Evolutionary conservation across 1,284 basidiomycete genomes (phyloP).

Genomic region (Austroboletus niveus): DNA sequence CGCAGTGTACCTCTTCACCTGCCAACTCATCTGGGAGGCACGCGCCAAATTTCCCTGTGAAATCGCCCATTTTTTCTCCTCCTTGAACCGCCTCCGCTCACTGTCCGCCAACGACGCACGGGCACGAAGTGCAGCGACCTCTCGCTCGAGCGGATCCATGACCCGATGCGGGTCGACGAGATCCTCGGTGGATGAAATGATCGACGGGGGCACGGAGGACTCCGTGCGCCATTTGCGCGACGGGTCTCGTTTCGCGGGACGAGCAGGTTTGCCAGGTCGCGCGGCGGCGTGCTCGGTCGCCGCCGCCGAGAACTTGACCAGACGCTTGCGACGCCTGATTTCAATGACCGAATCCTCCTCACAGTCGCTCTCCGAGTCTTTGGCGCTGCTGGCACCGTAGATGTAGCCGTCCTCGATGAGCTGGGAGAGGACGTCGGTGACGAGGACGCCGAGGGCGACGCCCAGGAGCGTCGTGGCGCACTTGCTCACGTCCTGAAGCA

Average conservation of each 20-base stretch:
- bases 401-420: slow-evolving; percentile 49
- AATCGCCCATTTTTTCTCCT: slow-evolving; percentile 80
- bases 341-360: slow-evolving; percentile 16
- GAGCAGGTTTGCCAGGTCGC: slow-evolving; percentile 21
- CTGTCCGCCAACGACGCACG: slow-evolving; percentile 77
- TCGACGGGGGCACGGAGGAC: slow-evolving; percentile 35
- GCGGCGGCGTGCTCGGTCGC: slow-evolving; percentile 24
- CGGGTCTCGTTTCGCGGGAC: slow-evolving; percentile 32
- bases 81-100: slow-evolving; percentile 75
- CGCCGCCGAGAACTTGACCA: slow-evolving; percentile 33
- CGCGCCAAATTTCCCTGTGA: slow-evolving; percentile 71
- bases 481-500: slow-evolving; percentile 49
- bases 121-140: slow-evolving; percentile 67
- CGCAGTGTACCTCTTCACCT: slow-evolving; percentile 73
- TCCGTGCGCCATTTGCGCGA: slow-evolving; percentile 31
- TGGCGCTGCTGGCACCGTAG: slow-evolving; percentile 14
- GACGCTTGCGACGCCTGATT: slow-evolving; percentile 26
- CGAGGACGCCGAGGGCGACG: slow-evolving; percentile 59
- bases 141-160: slow-evolving; percentile 66
- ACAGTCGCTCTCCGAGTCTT: slow-evolving; percentile 25
- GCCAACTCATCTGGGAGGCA: slow-evolving; percentile 75
- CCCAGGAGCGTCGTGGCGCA: slow-evolving; percentile 60
- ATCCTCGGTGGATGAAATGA: slow-evolving; percentile 57
- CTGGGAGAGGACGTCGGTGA: slow-evolving; percentile 64
- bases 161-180: slow-evolving; percentile 54